phyloP scores from a whole-genome alignment of 192 early-diverging fungal species.

The Coemansia reversa region DNA sequence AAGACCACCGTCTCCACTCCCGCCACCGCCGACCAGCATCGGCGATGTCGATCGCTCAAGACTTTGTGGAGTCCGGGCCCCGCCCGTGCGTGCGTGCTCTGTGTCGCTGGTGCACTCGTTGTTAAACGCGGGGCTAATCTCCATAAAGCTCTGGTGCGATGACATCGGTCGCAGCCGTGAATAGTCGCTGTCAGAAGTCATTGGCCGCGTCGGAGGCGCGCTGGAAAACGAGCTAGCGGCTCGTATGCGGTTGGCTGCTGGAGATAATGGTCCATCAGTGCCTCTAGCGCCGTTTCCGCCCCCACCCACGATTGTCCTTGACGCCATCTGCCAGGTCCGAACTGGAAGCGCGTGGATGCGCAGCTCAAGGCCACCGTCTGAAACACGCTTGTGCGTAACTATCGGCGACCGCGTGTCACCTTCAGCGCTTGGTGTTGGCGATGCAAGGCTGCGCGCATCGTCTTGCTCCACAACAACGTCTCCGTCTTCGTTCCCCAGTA shows the following conservation, averaged over 20 bases:
- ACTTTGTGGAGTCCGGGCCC: slow-evolving; percentile 30
- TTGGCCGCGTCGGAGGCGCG: slow-evolving; percentile 9
- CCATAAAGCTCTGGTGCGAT: slow-evolving; percentile 38
- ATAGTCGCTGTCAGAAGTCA: slow-evolving; percentile 42
- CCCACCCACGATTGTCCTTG: slow-evolving; percentile 15
- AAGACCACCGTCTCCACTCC: neutral
- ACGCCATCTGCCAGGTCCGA: slow-evolving; percentile 10
- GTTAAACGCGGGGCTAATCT: slow-evolving; percentile 48
- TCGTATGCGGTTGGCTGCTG: neutral
- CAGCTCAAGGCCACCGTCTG: slow-evolving; percentile 42
- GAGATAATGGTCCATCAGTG: neutral
- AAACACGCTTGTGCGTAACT: slow-evolving; percentile 31
- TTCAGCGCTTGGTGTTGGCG: slow-evolving; percentile 29
- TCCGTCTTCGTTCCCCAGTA: slow-evolving; percentile 52
- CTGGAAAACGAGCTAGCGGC: slow-evolving; percentile 10
- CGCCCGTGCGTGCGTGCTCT: slow-evolving; percentile 9
- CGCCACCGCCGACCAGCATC: slow-evolving; percentile 43
- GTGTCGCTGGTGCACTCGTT: slow-evolving; percentile 17
- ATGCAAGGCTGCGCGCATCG: slow-evolving; percentile 30
- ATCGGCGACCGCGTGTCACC: slow-evolving; percentile 34
- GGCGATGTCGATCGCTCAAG: slow-evolving; percentile 25
- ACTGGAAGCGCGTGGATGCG: slow-evolving; percentile 46
- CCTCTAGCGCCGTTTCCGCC: slow-evolving; percentile 10
- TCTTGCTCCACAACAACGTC: slow-evolving; percentile 51
- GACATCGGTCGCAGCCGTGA: slow-evolving; percentile 28